Conservation (phyloP, 805 yeast species). For the Candida schatavii region DNA sequence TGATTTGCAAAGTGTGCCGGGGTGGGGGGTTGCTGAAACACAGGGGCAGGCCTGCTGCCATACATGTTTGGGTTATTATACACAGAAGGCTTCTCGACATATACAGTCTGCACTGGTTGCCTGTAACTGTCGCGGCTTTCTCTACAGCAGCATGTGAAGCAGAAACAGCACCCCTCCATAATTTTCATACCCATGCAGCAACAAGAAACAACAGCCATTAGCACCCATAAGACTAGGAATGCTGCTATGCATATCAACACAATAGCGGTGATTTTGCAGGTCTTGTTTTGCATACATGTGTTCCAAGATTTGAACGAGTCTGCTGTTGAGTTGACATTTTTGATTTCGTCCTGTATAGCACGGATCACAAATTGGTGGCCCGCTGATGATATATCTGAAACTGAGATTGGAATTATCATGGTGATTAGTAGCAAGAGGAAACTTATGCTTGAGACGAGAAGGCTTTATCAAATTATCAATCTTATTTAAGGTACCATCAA, state of each 20-base stretch:
- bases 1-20: slow-evolving; percentile 7
- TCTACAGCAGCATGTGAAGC: slow-evolving; percentile 52
- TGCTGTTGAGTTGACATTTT: slow-evolving; percentile 30
- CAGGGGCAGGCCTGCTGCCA: slow-evolving; percentile 1
- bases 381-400: not conserved
- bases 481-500: too few relatives aligned
- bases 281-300: slow-evolving; percentile 73
- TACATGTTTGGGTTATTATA: slow-evolving; percentile 7
- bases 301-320: slow-evolving; percentile 68
- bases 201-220: slow-evolving; percentile 55
- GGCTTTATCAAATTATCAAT: too few relatives aligned
- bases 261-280: slow-evolving; percentile 75
- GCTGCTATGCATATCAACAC: slow-evolving; percentile 64
- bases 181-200: slow-evolving; percentile 50
- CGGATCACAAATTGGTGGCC: not conserved
- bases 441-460: too few relatives aligned
- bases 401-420: not conserved
- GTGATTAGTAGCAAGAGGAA: not conserved
- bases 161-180: slow-evolving; percentile 46
- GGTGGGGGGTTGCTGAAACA: slow-evolving; percentile 1
- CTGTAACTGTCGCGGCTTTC: slow-evolving; percentile 11
- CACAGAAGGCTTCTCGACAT: slow-evolving; percentile 3
- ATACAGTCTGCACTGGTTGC: not conserved
- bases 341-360: slow-evolving; percentile 9
- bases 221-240: slow-evolving; percentile 53